Evolutionary conservation across 2,329 filamentous ascomycete species (phyloP).

Genomic region (Ceratocystis albifundus): DNA sequence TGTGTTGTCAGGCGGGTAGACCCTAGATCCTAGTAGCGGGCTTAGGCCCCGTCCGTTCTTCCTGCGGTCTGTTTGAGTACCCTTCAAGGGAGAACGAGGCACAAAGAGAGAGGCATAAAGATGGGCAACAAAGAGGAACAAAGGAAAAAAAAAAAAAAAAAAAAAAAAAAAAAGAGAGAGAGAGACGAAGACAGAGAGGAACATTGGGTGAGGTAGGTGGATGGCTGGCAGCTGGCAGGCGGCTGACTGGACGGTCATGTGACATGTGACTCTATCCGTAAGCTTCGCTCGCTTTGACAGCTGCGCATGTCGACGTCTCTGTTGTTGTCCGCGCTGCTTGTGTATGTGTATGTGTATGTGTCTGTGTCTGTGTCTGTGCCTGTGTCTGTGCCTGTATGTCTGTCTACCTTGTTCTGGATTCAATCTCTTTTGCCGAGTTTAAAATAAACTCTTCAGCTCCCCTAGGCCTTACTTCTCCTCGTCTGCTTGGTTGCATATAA

Average conservation of each 20-base stretch:
- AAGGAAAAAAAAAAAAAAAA: not conserved
- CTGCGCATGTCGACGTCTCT: not conserved
- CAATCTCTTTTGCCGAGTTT: too few relatives aligned
- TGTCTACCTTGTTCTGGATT: too few relatives aligned
- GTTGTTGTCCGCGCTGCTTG: not conserved
- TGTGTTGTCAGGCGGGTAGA: not conserved
- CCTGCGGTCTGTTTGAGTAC: not conserved
- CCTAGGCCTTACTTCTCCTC: too few relatives aligned
- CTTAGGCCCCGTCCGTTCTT: not conserved
- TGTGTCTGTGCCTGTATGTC: too few relatives aligned
- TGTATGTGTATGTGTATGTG: too few relatives aligned
- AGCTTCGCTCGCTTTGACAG: too few relatives aligned
- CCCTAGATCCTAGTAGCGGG: slow-evolving; percentile 6
- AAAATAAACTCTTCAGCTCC: too few relatives aligned
- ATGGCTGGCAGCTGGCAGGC: not conserved
- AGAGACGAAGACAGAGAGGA: not conserved
- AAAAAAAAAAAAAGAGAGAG: not conserved
- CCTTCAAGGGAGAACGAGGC: not conserved
- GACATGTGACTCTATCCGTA: not conserved
- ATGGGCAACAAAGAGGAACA: not conserved
- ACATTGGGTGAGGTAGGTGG: not conserved
- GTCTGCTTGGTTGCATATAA: too few relatives aligned
- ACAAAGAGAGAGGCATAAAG: not conserved
- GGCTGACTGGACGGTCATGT: slow-evolving; percentile 1
- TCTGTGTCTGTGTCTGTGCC: too few relatives aligned